A percentile compares a stretch with the other conserved stretches of the same genome.
Conservation (phyloP, 176 grass and related monocot genomes). For the Sorghum bicolor region Sorghum_bicolor_NCBIv3 NC_012878.2:51297501-51298000, state of each 20-base stretch:
- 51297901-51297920: slow-evolving; percentile 72
- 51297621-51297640: not conserved
- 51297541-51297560: not conserved
- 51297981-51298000: slow-evolving; percentile 53
- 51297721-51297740: not conserved
- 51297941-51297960: slow-evolving; percentile 50
- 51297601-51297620: not conserved
- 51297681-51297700: not conserved
- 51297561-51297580: not conserved
- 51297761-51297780: not conserved
- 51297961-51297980: slow-evolving; percentile 70
- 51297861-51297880: not conserved
- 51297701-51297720: not conserved
- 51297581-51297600: not conserved
- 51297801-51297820: not conserved
- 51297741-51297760: not conserved
- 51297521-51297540: not conserved
- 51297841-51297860: not conserved
- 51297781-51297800: not conserved
- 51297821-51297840: not conserved
- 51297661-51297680: not conserved
- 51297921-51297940: slow-evolving; percentile 52
- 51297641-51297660: not conserved
- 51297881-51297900: slow-evolving; percentile 49
- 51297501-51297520: not conserved